phyloP scores from a whole-genome alignment of 306 rosid genomes.

The Ormosia emarginata region DNA sequence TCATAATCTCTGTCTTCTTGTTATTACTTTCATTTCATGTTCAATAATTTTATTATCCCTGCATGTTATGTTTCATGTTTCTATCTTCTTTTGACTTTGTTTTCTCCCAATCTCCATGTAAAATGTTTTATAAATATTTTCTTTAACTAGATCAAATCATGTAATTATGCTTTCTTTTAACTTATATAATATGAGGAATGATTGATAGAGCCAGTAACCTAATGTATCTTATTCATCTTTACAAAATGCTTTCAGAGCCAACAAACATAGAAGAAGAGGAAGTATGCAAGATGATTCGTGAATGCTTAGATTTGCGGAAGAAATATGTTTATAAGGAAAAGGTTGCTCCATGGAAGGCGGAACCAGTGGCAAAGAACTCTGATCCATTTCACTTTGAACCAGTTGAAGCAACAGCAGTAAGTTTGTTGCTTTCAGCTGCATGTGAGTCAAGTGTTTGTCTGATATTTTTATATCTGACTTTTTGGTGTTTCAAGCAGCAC shows the following conservation, averaged over 20 bases:
- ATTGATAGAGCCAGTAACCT: background rate
- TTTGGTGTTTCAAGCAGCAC: conserved; percentile 51
- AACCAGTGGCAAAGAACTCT: conserved; percentile 28
- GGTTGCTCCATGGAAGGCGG: conserved; percentile 36
- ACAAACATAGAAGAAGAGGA: conserved; percentile 45
- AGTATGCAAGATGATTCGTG: conserved; percentile 45
- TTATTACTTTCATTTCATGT: background rate
- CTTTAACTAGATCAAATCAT: background rate
- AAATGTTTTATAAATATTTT: background rate
- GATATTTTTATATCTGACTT: background rate
- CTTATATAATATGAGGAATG: background rate
- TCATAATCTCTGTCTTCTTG: background rate
- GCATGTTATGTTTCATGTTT: background rate
- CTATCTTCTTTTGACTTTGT: background rate
- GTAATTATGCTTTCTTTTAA: background rate
- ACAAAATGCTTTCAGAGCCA: conserved; percentile 30
- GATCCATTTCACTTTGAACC: conserved; percentile 49
- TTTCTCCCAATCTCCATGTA: background rate
- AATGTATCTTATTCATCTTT: conserved; percentile 2
- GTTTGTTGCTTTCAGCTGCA: conserved; percentile 24
- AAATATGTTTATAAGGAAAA: conserved; percentile 46
- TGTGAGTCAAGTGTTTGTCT: conserved; percentile 1
- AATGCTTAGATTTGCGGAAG: conserved; percentile 48
- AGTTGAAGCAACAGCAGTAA: conserved; percentile 41
- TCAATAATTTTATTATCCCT: background rate